These are phyloP conservation scores for Emericellopsis terricola DNA, from an alignment of 495 filamentous ascomycete genomes.

Conservation along the genomic window DNA sequence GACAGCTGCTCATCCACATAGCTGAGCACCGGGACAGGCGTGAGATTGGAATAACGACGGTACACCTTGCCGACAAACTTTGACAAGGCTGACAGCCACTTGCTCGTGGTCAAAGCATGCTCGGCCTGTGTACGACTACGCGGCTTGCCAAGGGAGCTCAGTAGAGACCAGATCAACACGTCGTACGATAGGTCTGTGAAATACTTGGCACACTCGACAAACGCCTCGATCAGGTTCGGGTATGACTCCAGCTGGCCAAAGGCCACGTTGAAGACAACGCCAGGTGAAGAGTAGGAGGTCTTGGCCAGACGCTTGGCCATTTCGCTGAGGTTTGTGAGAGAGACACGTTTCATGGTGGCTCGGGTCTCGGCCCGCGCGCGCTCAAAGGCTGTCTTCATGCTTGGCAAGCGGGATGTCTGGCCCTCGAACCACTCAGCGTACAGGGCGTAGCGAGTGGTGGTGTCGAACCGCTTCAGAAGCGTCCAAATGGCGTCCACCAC, in stretches of 20 bases:
- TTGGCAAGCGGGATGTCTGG: slow-evolving; percentile 52
- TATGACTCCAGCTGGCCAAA: slow-evolving; percentile 80
- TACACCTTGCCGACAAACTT: slow-evolving; percentile 78
- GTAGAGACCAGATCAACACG: slow-evolving; percentile 73
- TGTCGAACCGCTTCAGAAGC: slow-evolving; percentile 60
- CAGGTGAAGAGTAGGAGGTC: slow-evolving; percentile 69
- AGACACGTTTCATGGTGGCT: slow-evolving; percentile 67
- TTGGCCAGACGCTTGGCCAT: slow-evolving; percentile 81
- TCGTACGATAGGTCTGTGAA: slow-evolving; percentile 89
- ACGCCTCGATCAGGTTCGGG: slow-evolving; percentile 77
- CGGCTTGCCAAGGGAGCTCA: slow-evolving; percentile 58
- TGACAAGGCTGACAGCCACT: slow-evolving; percentile 74
- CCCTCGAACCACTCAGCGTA: slow-evolving; percentile 87
- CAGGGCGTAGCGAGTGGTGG: slow-evolving; percentile 63
- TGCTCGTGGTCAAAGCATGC: slow-evolving; percentile 64
- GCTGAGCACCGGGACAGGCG: slow-evolving; percentile 67
- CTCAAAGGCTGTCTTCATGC: slow-evolving; percentile 64
- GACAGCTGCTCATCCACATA: slow-evolving; percentile 75
- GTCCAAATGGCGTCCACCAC: slow-evolving; percentile 72
- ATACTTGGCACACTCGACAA: slow-evolving; percentile 84
- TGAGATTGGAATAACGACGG: slow-evolving; percentile 63
- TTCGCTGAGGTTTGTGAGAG: slow-evolving; percentile 60
- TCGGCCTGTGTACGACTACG: slow-evolving; percentile 64
- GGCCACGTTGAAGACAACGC: slow-evolving; percentile 76
- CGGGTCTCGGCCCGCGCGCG: slow-evolving; percentile 59